A percentile compares a stretch with the other conserved stretches of the same genome.
phyloP scores from a whole-genome alignment of 108 stramenopile genomes.

The Conticribra weissflogii region DNA sequence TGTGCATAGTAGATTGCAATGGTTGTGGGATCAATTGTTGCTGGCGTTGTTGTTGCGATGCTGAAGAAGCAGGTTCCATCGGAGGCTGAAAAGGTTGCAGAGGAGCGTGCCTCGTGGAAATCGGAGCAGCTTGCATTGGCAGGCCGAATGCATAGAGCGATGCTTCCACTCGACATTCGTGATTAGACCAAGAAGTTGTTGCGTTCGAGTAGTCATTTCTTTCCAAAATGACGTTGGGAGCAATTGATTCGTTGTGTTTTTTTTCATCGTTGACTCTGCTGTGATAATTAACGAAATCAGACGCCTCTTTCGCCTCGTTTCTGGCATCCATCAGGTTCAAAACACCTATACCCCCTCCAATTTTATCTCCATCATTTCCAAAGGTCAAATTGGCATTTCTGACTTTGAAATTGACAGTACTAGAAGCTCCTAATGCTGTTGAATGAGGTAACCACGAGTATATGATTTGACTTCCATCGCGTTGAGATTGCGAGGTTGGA shows the following conservation, averaged over 20 bases:
- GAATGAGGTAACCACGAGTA: slow-evolving; percentile 42
- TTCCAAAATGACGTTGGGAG: background rate
- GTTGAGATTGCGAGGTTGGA: background rate
- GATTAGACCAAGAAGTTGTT: background rate
- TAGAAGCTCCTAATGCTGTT: slow-evolving; percentile 29
- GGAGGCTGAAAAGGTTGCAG: slow-evolving; percentile 8
- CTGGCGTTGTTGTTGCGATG: background rate
- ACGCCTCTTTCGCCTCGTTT: background rate
- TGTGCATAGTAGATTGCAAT: background rate
- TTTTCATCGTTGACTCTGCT: slow-evolving; percentile 19
- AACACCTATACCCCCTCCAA: background rate
- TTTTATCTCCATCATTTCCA: background rate
- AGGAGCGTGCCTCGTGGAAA: slow-evolving; percentile 26
- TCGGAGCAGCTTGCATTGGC: slow-evolving; percentile 25
- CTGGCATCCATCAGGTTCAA: background rate
- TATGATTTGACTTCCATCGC: slow-evolving; percentile 22
- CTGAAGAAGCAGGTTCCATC: background rate
- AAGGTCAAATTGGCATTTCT: slow-evolving; percentile 4
- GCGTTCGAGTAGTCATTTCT: no score
- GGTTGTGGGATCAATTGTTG: background rate
- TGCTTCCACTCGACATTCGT: slow-evolving; percentile 44
- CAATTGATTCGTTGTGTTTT: slow-evolving; percentile 12
- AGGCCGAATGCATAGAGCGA: slow-evolving; percentile 28
- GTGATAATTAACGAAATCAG: background rate
- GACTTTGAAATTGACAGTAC: slow-evolving; percentile 26